Evolutionary conservation across 257 asterid species (phyloP).

Genomic region (Solanum microdontum): DNA sequence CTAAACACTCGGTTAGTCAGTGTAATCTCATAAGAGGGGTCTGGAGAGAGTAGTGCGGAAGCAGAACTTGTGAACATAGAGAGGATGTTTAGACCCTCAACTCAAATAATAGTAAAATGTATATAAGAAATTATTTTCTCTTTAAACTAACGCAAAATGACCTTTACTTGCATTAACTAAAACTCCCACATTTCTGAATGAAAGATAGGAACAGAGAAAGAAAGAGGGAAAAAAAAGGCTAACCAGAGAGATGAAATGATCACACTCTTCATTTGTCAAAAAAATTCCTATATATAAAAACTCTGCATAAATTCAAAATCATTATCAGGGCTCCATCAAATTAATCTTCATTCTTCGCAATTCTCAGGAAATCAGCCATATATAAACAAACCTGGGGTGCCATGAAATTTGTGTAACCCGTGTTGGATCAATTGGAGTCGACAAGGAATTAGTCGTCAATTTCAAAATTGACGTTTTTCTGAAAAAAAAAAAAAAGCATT

Average conservation of each 20-base stretch:
- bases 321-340: neutral
- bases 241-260: slow-evolving; percentile 72
- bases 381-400: slow-evolving; percentile 50
- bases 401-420: slow-evolving; percentile 77
- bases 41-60: neutral
- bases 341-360: neutral
- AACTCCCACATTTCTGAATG: neutral
- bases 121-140: neutral
- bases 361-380: neutral
- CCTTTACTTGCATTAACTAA: neutral
- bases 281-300: slow-evolving; percentile 57
- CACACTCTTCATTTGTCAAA: slow-evolving; percentile 68
- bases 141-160: neutral
- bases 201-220: neutral
- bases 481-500: slow-evolving; percentile 7
- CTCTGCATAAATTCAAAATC: slow-evolving; percentile 34
- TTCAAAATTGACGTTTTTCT: slow-evolving; percentile 39
- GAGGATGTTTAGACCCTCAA: neutral
- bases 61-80: neutral
- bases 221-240: neutral
- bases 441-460: slow-evolving; percentile 8
- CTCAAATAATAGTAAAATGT: neutral
- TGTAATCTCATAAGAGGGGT: neutral
- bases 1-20: too few species aligned
- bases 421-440: slow-evolving; percentile 65